Conservation (phyloP, 2,329 filamentous ascomycete genomes). For the Rhynchosporium secalis region DNA sequence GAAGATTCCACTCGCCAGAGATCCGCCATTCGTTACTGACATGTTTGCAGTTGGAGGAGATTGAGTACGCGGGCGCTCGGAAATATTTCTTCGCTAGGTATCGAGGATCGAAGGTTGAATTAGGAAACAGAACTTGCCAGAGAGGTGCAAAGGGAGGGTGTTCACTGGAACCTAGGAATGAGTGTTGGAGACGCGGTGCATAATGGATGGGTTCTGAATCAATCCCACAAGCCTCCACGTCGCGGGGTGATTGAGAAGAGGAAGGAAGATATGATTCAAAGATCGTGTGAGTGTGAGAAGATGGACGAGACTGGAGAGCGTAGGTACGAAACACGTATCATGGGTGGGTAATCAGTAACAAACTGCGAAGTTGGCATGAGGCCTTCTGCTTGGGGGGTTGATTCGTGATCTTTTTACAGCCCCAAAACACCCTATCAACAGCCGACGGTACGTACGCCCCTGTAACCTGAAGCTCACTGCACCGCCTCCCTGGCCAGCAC, state of each 20-base stretch:
- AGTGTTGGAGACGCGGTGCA: constrained; percentile 8
- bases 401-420: constrained; percentile 3
- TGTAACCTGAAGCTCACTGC: too few relatives aligned
- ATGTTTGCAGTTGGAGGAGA: constrained; percentile 17
- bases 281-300: not conserved
- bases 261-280: not conserved
- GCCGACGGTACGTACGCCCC: not conserved
- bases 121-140: not conserved
- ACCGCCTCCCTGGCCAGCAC: too few relatives aligned
- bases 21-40: constrained; percentile 23
- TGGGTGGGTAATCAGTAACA: not conserved
- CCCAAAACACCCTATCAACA: not conserved
- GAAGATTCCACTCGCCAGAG: constrained; percentile 29
- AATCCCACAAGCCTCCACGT: not conserved
- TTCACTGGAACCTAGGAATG: constrained; percentile 4
- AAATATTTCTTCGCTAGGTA: not conserved
- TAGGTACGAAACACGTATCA: constrained; percentile 2
- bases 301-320: not conserved
- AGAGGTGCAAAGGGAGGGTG: not conserved
- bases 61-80: constrained; percentile 1
- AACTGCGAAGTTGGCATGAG: not conserved
- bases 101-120: constrained; percentile 6
- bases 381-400: not conserved
- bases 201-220: constrained; percentile 15
- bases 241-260: not conserved